Conservation (phyloP, 441 rosid genomes). For the Biscutella laevigata region DNA sequence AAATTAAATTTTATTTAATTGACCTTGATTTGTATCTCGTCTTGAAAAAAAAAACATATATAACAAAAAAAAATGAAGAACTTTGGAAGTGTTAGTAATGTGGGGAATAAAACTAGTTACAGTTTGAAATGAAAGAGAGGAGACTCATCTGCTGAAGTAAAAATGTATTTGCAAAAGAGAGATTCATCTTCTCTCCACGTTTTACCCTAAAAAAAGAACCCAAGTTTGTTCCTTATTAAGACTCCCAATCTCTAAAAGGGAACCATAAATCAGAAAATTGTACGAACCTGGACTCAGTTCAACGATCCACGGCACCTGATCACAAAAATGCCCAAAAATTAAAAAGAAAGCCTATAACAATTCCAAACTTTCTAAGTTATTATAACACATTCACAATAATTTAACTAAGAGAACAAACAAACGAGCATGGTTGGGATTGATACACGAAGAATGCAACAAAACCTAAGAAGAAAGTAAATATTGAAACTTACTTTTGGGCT, state of each 20-base stretch:
- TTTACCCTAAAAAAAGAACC: background rate
- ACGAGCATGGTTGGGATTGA: too few relatives aligned
- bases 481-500: conserved; percentile 64
- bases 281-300: conserved; percentile 29
- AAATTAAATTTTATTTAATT: conserved; percentile 12
- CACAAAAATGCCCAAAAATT: background rate
- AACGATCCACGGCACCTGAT: conserved; percentile 93
- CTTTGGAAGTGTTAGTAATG: conserved; percentile 17
- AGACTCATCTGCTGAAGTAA: conserved; percentile 26
- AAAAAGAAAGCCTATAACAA: background rate
- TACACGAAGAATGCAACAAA: background rate
- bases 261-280: too few relatives aligned
- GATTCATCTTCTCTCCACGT: conserved; percentile 3
- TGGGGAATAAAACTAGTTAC: conserved; percentile 16
- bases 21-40: conserved; percentile 10
- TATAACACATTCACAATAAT: background rate
- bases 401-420: background rate
- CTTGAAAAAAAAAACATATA: background rate
- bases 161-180: background rate
- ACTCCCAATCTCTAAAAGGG: too few relatives aligned
- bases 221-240: too few relatives aligned
- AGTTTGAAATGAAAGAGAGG: conserved; percentile 18
- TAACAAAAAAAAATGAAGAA: background rate
- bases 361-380: background rate
- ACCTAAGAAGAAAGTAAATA: background rate